phyloP scores from a whole-genome alignment of 2,329 filamentous ascomycete species.

The Xylaria sp. region DNA sequence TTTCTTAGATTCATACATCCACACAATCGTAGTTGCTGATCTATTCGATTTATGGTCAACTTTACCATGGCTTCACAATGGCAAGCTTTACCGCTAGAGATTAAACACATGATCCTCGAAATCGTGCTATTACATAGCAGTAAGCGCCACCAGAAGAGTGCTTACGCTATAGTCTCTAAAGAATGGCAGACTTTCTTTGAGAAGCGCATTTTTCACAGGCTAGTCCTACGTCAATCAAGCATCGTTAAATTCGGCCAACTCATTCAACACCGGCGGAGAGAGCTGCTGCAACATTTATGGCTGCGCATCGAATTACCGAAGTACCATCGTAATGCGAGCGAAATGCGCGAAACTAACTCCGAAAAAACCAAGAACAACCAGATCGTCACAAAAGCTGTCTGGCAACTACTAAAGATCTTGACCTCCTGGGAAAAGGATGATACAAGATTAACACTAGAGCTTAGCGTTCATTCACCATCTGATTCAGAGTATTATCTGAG shows the following conservation, averaged over 20 bases:
- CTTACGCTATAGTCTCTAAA: conserved; percentile 1
- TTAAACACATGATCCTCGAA: conserved; percentile 2
- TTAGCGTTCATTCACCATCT: no score
- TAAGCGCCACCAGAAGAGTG: not conserved
- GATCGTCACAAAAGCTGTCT: not conserved
- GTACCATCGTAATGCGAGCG: no score
- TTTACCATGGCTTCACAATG: conserved; percentile 8
- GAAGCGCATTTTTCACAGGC: conserved; percentile 4
- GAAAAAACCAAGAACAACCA: not conserved
- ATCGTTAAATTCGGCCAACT: no score
- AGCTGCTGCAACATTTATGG: no score
- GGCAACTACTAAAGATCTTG: not conserved
- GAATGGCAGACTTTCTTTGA: conserved; percentile 11
- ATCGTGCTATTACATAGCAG: not conserved
- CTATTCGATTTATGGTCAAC: not conserved
- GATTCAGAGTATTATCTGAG: no score
- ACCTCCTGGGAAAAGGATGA: not conserved
- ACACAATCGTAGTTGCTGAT: no score
- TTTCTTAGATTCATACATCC: no score
- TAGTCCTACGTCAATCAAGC: conserved; percentile 3
- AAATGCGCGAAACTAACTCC: no score
- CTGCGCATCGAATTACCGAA: no score
- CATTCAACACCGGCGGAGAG: no score
- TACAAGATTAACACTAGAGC: no score
- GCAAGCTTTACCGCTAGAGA: not conserved